Evolutionary conservation across 2,329 filamentous ascomycete species (phyloP), one percentile per base, ranked within the genome.

Genomic region (Cladophialophora psammophila): DNA sequence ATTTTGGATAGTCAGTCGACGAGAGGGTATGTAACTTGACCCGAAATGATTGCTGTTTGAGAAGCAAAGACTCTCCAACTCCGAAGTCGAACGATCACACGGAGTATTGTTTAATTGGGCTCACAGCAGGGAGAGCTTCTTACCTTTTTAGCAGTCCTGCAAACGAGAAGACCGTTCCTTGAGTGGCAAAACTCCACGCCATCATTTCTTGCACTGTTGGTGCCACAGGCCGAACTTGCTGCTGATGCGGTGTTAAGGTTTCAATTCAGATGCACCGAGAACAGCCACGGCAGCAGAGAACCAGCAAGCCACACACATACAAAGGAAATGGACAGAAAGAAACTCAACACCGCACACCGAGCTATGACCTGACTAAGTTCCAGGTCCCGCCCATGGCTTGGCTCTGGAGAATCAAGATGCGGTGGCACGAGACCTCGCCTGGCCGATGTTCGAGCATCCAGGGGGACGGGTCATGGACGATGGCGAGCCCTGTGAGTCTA

Each of bases 291-390:
- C 34, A 53, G 34, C 45, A 48, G 34, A n/a, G 12, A 13, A 13
- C n/a, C 40, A 26, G 59, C 59, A 61, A 54, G 59, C 59, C 59
- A 61, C 59, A 53, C 32, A 34, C 48, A 40, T 48, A 32, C 59
- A 61, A 34, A 48, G 3, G 57, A 34, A 50, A 45, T 31, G 26
- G 13, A 18, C 20, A 60, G 42, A 50, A 42, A 34, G 18, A 50
- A 26, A 26, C 7, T 3, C 45, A 60, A 10, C 40, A 31, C 57
- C 57, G 48, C 9, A 18, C 26, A 1, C 18, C 40, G 42, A 60
- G 42, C 57, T 50, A 60, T 60, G 57, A 32, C 31, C 42, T 12
- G 15, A 55, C 31, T 20, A 7, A 13, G 6, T 20, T 6, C 57
- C 12, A 18, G 35, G 31, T 32, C 32, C 57, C 57, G 57, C 40